These are phyloP conservation scores for Huntiella bhutanensis DNA, from an alignment of 2,329 filamentous ascomycete species.

Conservation along the genomic window DNA sequence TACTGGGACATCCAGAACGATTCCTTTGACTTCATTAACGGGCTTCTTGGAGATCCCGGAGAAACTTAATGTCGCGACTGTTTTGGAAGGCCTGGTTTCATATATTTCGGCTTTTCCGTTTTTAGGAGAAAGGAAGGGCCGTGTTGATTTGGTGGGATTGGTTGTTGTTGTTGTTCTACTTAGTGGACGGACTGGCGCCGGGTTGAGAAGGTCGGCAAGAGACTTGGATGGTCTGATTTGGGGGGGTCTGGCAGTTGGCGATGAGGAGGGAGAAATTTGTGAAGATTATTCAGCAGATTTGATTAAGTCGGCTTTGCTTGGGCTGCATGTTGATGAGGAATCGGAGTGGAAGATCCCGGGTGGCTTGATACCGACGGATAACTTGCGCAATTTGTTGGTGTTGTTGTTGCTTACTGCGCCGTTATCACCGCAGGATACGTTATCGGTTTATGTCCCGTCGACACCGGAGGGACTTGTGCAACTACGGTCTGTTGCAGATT, in stretches of 20 bases:
- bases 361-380: constrained; percentile 54
- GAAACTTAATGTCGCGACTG: constrained; percentile 43
- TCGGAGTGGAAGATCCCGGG: constrained; percentile 17
- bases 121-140: constrained; percentile 47
- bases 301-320: constrained; percentile 25
- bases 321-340: constrained; percentile 24
- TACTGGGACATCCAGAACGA: constrained; percentile 34
- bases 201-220: constrained; percentile 37
- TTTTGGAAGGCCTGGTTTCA: constrained; percentile 53
- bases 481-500: constrained; percentile 43
- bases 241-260: constrained; percentile 52
- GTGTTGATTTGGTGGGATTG: constrained; percentile 49
- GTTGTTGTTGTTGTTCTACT: constrained; percentile 55
- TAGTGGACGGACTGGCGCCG: constrained; percentile 48
- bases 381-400: constrained; percentile 51
- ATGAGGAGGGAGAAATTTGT: constrained; percentile 22
- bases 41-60: constrained; percentile 59
- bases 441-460: constrained; percentile 40
- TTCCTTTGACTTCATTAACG: constrained; percentile 47
- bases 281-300: constrained; percentile 12
- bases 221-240: constrained; percentile 49
- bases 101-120: constrained; percentile 60
- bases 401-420: constrained; percentile 49
- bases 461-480: constrained; percentile 32
- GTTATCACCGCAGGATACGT: constrained; percentile 41